Evolutionary conservation across 2,329 filamentous ascomycete species (phyloP).

Genomic region (Penicillium sp.): DNA sequence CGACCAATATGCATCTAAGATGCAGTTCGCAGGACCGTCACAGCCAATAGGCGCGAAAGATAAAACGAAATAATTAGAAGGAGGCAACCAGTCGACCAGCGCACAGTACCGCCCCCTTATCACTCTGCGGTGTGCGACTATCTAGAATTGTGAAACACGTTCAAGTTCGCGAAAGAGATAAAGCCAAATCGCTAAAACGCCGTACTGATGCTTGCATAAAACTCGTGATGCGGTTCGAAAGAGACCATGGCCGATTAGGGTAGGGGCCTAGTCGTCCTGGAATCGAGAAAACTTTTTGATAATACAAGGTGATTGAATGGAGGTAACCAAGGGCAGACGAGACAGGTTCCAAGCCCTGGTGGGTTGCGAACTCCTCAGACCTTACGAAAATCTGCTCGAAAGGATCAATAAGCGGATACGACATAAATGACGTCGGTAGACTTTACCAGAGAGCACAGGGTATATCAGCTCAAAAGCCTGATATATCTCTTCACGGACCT

Average conservation of each 20-base stretch:
- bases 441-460: constrained; percentile 84
- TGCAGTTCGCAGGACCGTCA: neutral
- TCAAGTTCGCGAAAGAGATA: constrained; percentile 22
- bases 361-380: constrained; percentile 47
- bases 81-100: constrained; percentile 49
- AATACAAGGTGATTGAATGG: constrained; percentile 33
- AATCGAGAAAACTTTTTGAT: constrained; percentile 31
- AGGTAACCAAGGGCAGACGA: constrained; percentile 19
- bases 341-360: constrained; percentile 24
- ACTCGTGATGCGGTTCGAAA: constrained; percentile 38
- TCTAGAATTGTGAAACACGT: constrained; percentile 42
- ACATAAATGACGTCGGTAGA: neutral
- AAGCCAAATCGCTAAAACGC: constrained; percentile 50
- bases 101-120: constrained; percentile 45
- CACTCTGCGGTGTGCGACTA: constrained; percentile 45
- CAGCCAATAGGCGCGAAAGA: constrained; percentile 29
- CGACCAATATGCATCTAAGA: neutral
- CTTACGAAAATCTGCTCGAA: constrained; percentile 64
- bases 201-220: constrained; percentile 49
- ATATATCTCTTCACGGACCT: constrained; percentile 97
- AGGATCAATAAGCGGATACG: constrained; percentile 23
- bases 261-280: constrained; percentile 20
- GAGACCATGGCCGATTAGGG: constrained; percentile 21
- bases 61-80: constrained; percentile 37
- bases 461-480: constrained; percentile 98